Percentiles rank a stretch among this genome's conserved stretches.
Evolutionary conservation across 179 eudicot species (phyloP).

Genomic region (Carnegiea gigantea): DNA sequence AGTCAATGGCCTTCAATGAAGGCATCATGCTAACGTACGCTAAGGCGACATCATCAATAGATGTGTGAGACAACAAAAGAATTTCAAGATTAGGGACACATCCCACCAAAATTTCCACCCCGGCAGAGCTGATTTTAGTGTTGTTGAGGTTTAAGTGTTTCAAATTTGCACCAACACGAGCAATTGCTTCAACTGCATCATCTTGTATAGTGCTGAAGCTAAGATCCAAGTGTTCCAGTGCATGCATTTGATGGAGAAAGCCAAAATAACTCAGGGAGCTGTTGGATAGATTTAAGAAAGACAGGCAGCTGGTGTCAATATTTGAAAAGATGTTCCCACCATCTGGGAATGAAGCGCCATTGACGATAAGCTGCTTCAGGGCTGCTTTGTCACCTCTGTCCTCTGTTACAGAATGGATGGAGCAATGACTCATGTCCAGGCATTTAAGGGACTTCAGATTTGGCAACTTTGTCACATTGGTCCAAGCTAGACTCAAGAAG

Average conservation of each 20-base stretch:
- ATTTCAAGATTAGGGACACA: slow-evolving; percentile 71
- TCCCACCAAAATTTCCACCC: slow-evolving; percentile 68
- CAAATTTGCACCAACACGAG: slow-evolving; percentile 53
- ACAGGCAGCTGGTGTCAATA: slow-evolving; percentile 44
- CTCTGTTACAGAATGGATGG: slow-evolving; percentile 47
- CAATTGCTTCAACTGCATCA: slow-evolving; percentile 48
- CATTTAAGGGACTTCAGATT: slow-evolving; percentile 47
- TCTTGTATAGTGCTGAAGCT: slow-evolving; percentile 53
- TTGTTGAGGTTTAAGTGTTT: slow-evolving; percentile 61
- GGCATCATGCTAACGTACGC: slow-evolving; percentile 66
- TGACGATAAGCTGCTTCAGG: slow-evolving; percentile 50
- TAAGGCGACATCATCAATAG: slow-evolving; percentile 59
- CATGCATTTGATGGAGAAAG: slow-evolving; percentile 53
- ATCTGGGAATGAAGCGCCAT: slow-evolving; percentile 52
- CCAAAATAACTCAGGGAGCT: slow-evolving; percentile 43
- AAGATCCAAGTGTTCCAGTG: slow-evolving; percentile 65
- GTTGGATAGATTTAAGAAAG: slow-evolving; percentile 64
- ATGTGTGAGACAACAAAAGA: slow-evolving; percentile 55
- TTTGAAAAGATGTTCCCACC: slow-evolving; percentile 38
- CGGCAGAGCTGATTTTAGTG: slow-evolving; percentile 66
- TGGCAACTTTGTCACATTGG: slow-evolving; percentile 65
- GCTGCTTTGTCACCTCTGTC: slow-evolving; percentile 42
- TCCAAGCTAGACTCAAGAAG: slow-evolving; percentile 78
- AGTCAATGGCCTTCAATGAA: slow-evolving; percentile 59
- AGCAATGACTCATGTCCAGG: slow-evolving; percentile 86